Base-by-base conservation (phyloP, 1,284 basidiomycete species). In the Schizophyllum amplum region DNA sequence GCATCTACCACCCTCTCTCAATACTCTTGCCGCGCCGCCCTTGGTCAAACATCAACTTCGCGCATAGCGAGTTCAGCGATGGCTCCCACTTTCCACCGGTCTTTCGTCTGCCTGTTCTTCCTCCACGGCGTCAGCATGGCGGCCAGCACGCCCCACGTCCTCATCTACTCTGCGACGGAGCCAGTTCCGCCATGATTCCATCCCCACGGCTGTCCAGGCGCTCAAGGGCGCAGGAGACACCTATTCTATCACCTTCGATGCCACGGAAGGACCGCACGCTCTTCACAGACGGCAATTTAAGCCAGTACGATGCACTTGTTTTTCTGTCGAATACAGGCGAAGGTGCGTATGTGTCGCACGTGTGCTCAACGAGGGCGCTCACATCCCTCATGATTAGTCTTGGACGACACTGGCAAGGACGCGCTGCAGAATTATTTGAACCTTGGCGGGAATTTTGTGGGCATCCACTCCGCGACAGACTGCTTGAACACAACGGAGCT, bases 281-380 rank as follows among this genome's bases (percentile, higher is more conserved):
- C 65, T 90, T 91, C 67, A 84, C 70, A 2, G 80, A 83, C 60
- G 70, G 75, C 2, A 77, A 71, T 47, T 72, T 92, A 51, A 70
- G 72, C 6, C 65, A 67, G 21, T 91, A 84, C 64, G 87, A 90
- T 66, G 81, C 79, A 0, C 63, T 93, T 22, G 67, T 91, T 61
- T 92, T 92, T 66, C 69, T 92, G 54, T 81, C 77, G 59, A 90
- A 81, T 24, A 86, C 85, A 1, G 88, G 87, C n/a, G 76, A 75
- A 82, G 86, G 76, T 75, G 54, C 26, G 66, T 53, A 23, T n/a
- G n/a, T n/a, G n/a, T n/a, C n/a, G n/a, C n/a, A n/a, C n/a, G n/a
- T n/a, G n/a, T n/a, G n/a, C n/a, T n/a, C n/a, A n/a, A n/a, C n/a
- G n/a, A n/a, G n/a, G n/a, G n/a, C n/a, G n/a, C n/a, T n/a, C n/a